A percentile compares a stretch with the other conserved stretches of the same genome.
Conservation (phyloP, 371 early-diverging fungal species). For the Quaeritorhiza haematococci region DNA sequence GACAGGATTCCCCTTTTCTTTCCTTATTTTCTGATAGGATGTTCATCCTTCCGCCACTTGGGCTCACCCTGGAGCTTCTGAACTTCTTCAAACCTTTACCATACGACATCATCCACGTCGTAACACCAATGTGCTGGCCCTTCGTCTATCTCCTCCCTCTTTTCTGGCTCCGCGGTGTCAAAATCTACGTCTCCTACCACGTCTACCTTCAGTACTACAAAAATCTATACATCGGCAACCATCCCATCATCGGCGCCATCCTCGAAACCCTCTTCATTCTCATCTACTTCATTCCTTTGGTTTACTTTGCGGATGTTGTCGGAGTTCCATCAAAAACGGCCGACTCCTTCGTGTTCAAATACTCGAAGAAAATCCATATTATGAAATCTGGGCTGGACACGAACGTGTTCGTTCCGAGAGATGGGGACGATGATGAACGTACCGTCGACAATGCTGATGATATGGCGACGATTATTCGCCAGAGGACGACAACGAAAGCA, state of each 20-base stretch:
- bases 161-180: constrained; percentile 31
- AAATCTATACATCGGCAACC: constrained; percentile 28
- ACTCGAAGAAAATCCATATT: constrained; percentile 33
- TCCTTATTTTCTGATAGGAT: constrained; percentile 17
- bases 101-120: constrained; percentile 40
- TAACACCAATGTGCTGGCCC: constrained; percentile 31
- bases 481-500: constrained; percentile 9
- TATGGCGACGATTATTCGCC: not conserved
- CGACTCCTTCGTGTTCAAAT: constrained; percentile 37
- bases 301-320: constrained; percentile 35
- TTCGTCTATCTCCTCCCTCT: constrained; percentile 33
- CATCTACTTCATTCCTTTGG: constrained; percentile 37
- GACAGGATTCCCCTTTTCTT: no score
- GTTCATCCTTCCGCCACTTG: constrained; percentile 37
- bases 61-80: constrained; percentile 29
- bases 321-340: constrained; percentile 40
- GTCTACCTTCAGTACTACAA: constrained; percentile 42
- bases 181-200: constrained; percentile 48
- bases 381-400: constrained; percentile 42
- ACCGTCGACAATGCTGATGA: no score
- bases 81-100: constrained; percentile 29
- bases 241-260: constrained; percentile 22
- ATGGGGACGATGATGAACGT: not conserved
- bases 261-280: constrained; percentile 23
- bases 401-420: constrained; percentile 26